phyloP scores from a whole-genome alignment of 1,284 basidiomycete species.

The Kwoniella shivajii region DNA sequence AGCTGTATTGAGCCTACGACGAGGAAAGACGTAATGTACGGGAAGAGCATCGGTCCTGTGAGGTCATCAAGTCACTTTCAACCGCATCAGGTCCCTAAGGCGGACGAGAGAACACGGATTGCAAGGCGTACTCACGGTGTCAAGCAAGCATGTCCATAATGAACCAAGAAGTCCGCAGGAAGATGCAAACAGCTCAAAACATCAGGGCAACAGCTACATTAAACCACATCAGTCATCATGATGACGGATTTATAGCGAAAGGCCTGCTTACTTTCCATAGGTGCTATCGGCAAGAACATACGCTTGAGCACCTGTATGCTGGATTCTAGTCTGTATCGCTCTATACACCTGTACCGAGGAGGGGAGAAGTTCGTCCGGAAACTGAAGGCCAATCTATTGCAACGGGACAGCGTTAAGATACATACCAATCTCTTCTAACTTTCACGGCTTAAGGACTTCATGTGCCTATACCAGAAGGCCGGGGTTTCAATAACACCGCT shows the following conservation, averaged over 20 bases:
- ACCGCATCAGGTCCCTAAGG: neutral
- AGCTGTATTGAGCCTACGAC: slow-evolving; percentile 36
- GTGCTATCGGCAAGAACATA: slow-evolving; percentile 96
- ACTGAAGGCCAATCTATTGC: slow-evolving; percentile 84
- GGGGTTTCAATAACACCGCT: neutral
- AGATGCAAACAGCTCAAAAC: slow-evolving; percentile 94
- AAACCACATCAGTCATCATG: neutral
- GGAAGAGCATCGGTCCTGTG: slow-evolving; percentile 52
- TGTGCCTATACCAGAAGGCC: neutral
- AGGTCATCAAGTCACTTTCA: neutral
- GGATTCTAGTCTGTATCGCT: slow-evolving; percentile 64
- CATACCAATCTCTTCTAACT: neutral
- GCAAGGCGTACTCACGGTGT: slow-evolving; percentile 59
- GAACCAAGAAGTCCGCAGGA: slow-evolving; percentile 86
- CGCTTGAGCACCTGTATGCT: slow-evolving; percentile 57
- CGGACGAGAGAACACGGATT: neutral
- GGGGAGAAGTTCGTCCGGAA: slow-evolving; percentile 88
- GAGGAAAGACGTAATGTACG: slow-evolving; percentile 55
- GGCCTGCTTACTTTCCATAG: slow-evolving; percentile 76
- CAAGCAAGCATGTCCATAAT: slow-evolving; percentile 96
- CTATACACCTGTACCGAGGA: slow-evolving; percentile 87
- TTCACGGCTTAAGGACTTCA: neutral
- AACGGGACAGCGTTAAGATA: too few species aligned
- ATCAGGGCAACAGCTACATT: slow-evolving; percentile 92
- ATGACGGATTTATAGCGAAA: neutral